phyloP scores from a whole-genome alignment of 331 rosid species.

The Acacia concinna region DNA sequence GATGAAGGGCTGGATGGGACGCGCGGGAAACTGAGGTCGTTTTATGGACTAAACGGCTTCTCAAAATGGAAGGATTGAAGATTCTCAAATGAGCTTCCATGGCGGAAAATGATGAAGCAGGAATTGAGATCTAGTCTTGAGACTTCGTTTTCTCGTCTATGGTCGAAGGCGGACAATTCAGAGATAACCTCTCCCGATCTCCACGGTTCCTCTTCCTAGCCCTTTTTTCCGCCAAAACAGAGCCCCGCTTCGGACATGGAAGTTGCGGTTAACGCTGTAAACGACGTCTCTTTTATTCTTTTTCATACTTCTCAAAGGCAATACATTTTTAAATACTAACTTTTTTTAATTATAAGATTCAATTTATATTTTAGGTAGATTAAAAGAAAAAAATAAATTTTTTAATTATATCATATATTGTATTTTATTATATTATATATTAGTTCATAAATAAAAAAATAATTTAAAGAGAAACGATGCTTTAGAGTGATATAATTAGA shows the following conservation, averaged over 20 bases:
- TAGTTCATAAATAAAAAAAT: too few relatives aligned
- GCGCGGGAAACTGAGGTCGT: constrained; percentile 9
- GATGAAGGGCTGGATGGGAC: neutral
- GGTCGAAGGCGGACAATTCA: neutral
- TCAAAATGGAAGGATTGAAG: constrained; percentile 40
- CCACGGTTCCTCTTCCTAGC: neutral
- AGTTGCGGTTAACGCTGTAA: neutral
- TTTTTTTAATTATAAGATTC: too few relatives aligned
- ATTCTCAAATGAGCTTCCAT: constrained; percentile 61
- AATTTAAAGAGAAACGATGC: too few relatives aligned
- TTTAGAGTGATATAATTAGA: too few relatives aligned
- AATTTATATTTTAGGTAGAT: too few relatives aligned
- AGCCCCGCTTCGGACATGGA: neutral
- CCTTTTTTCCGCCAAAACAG: neutral
- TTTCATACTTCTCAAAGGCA: too few relatives aligned
- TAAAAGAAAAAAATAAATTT: too few relatives aligned
- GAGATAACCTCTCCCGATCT: neutral
- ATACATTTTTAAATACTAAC: too few relatives aligned
- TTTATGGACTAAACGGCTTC: constrained; percentile 45
- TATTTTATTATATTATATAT: too few relatives aligned
- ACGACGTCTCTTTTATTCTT: too few relatives aligned
- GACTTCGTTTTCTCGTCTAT: constrained; percentile 15
- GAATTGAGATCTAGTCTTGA: neutral
- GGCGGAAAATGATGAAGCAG: constrained; percentile 14
- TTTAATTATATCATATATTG: too few relatives aligned